A percentile compares a stretch with the other conserved stretches of the same genome.
phyloP scores from a whole-genome alignment of 768 basidiomycete species.

The Lactifluus subvellereus region DNA sequence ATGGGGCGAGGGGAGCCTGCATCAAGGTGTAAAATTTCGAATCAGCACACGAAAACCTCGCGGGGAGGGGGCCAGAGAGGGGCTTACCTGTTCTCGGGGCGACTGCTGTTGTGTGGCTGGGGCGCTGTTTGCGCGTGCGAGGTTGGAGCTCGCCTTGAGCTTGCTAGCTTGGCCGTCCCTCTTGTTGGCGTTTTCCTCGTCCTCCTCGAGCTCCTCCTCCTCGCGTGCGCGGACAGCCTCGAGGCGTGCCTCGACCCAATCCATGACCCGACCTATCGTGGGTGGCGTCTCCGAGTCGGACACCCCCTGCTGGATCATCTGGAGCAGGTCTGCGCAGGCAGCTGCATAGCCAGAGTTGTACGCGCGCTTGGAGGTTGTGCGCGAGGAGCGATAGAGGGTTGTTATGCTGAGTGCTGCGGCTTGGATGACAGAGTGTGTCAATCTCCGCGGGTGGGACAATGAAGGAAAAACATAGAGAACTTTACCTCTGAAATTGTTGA shows the following conservation, averaged over 20 bases:
- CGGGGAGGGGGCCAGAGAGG: constrained; percentile 11
- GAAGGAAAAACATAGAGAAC: background rate
- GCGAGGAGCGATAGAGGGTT: constrained; percentile 75
- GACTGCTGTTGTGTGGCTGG: constrained; percentile 22
- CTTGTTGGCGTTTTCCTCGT: constrained; percentile 53
- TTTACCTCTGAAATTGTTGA: constrained; percentile 76
- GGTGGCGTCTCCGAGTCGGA: constrained; percentile 44
- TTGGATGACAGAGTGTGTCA: constrained; percentile 13
- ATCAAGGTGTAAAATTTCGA: constrained; percentile 23
- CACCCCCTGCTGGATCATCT: constrained; percentile 80
- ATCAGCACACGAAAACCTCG: background rate
- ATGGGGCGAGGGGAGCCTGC: constrained; percentile 36
- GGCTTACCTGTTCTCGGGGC: constrained; percentile 23
- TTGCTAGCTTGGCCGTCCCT: constrained; percentile 28
- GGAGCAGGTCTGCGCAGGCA: constrained; percentile 74
- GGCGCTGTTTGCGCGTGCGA: constrained; percentile 24
- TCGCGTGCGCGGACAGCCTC: constrained; percentile 70
- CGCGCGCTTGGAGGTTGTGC: constrained; percentile 69
- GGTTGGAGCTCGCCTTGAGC: constrained; percentile 25
- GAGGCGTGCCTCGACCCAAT: constrained; percentile 77
- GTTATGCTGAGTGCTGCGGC: constrained; percentile 82
- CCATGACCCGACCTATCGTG: constrained; percentile 74
- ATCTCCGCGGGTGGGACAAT: constrained; percentile 25
- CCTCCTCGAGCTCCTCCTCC: constrained; percentile 81
- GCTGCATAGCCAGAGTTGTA: constrained; percentile 77